Evolutionary conservation across 352 stramenopile species (phyloP).

Genomic region (Globisporangium mamillatum): DNA sequence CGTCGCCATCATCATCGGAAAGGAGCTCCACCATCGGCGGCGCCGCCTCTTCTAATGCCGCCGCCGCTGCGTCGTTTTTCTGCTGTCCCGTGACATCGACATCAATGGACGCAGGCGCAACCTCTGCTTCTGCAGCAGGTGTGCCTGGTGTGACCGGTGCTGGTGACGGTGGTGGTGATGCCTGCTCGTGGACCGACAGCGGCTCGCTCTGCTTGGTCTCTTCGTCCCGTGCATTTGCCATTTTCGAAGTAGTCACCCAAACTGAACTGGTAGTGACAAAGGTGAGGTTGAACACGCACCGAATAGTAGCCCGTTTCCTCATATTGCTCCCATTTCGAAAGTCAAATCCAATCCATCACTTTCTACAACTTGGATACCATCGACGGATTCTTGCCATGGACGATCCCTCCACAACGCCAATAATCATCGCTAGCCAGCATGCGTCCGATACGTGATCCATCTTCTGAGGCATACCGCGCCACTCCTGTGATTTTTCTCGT

Average conservation of each 20-base stretch:
- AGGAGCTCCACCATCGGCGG: not conserved
- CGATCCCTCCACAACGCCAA: too few relatives aligned
- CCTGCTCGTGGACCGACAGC: not conserved
- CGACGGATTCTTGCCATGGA: too few relatives aligned
- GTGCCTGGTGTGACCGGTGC: not conserved
- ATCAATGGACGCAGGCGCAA: not conserved
- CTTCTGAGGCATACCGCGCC: too few relatives aligned
- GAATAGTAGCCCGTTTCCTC: too few relatives aligned
- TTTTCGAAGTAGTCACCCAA: not conserved
- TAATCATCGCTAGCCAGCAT: too few relatives aligned
- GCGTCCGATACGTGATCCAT: too few relatives aligned
- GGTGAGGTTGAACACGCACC: too few relatives aligned
- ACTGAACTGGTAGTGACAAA: too few relatives aligned
- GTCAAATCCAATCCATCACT: too few relatives aligned
- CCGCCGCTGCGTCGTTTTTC: not conserved
- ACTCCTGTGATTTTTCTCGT: not conserved
- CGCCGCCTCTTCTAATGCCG: not conserved
- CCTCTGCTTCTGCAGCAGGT: not conserved
- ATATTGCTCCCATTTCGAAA: too few relatives aligned
- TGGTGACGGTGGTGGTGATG: not conserved
- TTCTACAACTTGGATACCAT: too few relatives aligned
- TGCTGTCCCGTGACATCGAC: constrained; percentile 21
- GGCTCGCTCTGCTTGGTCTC: constrained; percentile 18
- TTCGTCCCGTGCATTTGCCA: constrained; percentile 1
- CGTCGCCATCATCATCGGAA: not conserved